Percentiles rank a stretch among this genome's conserved stretches.
These are phyloP conservation scores for Hyaloscypha hepaticicola DNA, from an alignment of 495 filamentous ascomycete genomes.

Conservation along the genomic window DNA sequence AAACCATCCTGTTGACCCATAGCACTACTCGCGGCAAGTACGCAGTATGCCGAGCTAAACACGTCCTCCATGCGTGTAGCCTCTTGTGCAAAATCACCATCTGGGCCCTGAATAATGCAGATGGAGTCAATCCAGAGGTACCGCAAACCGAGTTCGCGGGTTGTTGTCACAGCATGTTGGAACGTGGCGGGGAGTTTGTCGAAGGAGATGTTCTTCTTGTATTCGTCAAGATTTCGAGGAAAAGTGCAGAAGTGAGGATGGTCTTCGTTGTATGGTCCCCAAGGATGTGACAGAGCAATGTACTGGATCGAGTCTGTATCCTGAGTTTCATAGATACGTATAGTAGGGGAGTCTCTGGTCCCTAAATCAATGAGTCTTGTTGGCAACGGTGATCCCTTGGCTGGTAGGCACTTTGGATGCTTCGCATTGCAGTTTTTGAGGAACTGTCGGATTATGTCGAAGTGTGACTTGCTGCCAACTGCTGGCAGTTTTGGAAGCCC, in stretches of 20 bases:
- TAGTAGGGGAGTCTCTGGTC: not conserved
- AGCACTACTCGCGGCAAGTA: slow-evolving; percentile 25
- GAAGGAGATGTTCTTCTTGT: slow-evolving; percentile 10
- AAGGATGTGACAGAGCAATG: slow-evolving; percentile 21
- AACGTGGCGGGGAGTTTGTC: slow-evolving; percentile 20
- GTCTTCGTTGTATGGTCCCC: too few species aligned
- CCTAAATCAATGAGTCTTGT: slow-evolving; percentile 4
- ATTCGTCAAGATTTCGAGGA: not conserved
- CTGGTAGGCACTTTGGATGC: slow-evolving; percentile 15
- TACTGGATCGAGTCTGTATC: slow-evolving; percentile 6
- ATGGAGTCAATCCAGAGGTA: not conserved
- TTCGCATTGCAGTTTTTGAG: slow-evolving; percentile 28
- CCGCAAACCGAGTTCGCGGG: slow-evolving; percentile 11
- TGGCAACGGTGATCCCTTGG: not conserved
- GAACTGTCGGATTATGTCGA: slow-evolving; percentile 25
- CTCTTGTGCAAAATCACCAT: slow-evolving; percentile 23
- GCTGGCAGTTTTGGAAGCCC: slow-evolving; percentile 22
- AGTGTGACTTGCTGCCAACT: slow-evolving; percentile 16
- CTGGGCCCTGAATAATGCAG: not conserved
- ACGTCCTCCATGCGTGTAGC: slow-evolving; percentile 22
- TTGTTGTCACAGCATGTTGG: slow-evolving; percentile 25
- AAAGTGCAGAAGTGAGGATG: not conserved
- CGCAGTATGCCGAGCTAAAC: slow-evolving; percentile 23
- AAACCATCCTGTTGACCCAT: slow-evolving; percentile 12
- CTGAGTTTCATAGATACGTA: not conserved